A percentile compares a stretch with the other conserved stretches of the same genome.
These are phyloP conservation scores for Nicotiana paniculata DNA, from an alignment of 257 asterid species.

Conservation along the genomic window DNA sequence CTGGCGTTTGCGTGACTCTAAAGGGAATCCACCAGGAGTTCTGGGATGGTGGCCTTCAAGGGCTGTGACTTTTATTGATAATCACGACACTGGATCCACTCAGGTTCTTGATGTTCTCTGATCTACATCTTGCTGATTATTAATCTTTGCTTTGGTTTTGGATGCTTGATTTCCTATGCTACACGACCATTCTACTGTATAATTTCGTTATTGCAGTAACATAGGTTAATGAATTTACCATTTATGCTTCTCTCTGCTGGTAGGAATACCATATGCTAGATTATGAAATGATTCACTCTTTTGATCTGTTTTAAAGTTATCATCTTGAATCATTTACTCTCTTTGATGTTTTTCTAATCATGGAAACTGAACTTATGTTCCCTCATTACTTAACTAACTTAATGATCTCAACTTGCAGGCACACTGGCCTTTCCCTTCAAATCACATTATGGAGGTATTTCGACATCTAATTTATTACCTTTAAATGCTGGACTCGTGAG, in stretches of 20 bases:
- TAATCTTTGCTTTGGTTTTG: background rate
- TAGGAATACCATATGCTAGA: background rate
- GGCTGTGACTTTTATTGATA: conserved; percentile 87
- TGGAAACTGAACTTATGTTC: background rate
- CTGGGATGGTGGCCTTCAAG: conserved; percentile 98
- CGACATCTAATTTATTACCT: background rate
- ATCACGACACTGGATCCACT: conserved; percentile 96
- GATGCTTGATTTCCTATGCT: background rate
- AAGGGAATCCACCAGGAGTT: conserved; percentile 91
- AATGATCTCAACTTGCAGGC: conserved; percentile 42
- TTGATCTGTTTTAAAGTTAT: background rate
- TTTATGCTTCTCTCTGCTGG: too few species aligned
- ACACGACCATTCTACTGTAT: background rate
- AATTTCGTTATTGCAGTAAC: background rate
- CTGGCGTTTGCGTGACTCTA: conserved; percentile 82
- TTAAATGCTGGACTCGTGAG: background rate
- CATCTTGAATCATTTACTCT: background rate
- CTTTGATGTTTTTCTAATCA: background rate
- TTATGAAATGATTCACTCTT: background rate
- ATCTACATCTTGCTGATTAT: background rate
- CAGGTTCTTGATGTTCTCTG: conserved; percentile 45
- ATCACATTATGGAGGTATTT: conserved; percentile 87
- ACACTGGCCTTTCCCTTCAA: conserved; percentile 92
- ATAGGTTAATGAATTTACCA: background rate
- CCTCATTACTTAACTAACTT: conserved; percentile 4